Evolutionary conservation across 202 grass and related monocot species (phyloP).

Genomic region (Setaria italica): DNA sequence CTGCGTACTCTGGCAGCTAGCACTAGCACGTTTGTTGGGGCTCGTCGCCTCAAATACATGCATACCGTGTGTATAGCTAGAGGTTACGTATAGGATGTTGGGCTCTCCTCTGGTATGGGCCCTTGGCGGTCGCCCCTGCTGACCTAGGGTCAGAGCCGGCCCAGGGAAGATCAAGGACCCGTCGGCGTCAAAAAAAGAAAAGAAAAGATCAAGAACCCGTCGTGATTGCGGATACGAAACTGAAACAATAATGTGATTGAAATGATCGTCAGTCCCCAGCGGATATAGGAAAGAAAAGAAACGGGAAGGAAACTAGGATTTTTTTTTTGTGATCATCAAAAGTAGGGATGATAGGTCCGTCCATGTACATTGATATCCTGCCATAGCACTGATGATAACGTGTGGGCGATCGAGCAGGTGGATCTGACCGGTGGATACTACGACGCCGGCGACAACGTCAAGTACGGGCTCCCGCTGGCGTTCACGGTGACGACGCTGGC

Average conservation of each 20-base stretch:
- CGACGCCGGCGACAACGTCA: slow-evolving; percentile 98
- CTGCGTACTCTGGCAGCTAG: no score
- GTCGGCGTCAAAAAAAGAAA: no score
- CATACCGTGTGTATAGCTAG: no score
- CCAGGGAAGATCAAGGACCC: no score
- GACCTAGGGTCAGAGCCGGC: no score
- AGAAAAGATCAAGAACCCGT: not conserved
- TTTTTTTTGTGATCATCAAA: not conserved
- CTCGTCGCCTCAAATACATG: no score
- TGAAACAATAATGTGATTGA: slow-evolving; percentile 14
- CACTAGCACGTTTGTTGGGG: no score
- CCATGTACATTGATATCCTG: not conserved
- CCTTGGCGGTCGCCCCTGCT: no score
- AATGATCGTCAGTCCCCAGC: not conserved
- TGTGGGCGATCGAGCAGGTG: slow-evolving; percentile 46
- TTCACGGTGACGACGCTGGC: slow-evolving; percentile 93
- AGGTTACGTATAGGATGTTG: no score
- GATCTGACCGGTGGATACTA: slow-evolving; percentile 92
- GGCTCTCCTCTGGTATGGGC: no score
- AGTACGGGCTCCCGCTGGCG: slow-evolving; percentile 89
- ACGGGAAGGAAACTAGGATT: not conserved
- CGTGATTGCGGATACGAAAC: slow-evolving; percentile 12
- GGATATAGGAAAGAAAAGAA: not conserved
- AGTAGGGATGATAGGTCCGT: not conserved
- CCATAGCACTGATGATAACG: not conserved